Base-by-base conservation (phyloP, 768 basidiomycete genomes). In the Suillus subaureus region DNA sequence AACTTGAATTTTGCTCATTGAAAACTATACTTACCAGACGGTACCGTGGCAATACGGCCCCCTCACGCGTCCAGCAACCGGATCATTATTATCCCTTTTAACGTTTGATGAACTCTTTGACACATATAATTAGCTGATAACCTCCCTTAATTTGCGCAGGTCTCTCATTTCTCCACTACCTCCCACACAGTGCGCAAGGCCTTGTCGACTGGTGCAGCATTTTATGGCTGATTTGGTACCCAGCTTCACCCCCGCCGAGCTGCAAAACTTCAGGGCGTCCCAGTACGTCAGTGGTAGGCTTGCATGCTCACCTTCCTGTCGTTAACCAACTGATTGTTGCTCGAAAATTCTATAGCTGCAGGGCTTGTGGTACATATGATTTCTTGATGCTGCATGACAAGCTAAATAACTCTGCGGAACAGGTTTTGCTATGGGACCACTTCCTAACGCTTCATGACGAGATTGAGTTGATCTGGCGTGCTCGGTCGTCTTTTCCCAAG, bases 341-440 rank as follows among this genome's bases (percentile, higher is more conserved):
- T n/a, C 35, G 6, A 21, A 31, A 33, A 23, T 49, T 37, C 26
- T 33, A 18, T 57, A 75, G 74, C 69, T 57, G 70, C 47, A 18
- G 75, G 75, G 21, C 61, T 75, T 33, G 68, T 70, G 67, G 74
- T 75, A 65, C 18, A 64, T 63, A 15, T 37, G 42, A 39, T 15
- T 15, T 65, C 26, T 61, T 31, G 28, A 52, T 4, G 43, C n/a
- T 61, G 7, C 57, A 26, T 39, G 40, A 26, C 18, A n/a, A n/a
- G 16, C 26, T 45, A 52, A 31, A 35, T 28, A n/a, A 23, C 43
- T 65, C 6, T 3, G 13, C 51, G 69, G 39, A 40, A 23, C 66
- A 79, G 80, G 62, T 76, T 21, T 67, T 78, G 12, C 64, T 78
- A 28, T 80, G 77, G 70, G 78, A 79, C 57, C 74, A 79, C 40